Evolutionary conservation across 345 rosid species (phyloP).

Genomic region (Draba incana): DNA sequence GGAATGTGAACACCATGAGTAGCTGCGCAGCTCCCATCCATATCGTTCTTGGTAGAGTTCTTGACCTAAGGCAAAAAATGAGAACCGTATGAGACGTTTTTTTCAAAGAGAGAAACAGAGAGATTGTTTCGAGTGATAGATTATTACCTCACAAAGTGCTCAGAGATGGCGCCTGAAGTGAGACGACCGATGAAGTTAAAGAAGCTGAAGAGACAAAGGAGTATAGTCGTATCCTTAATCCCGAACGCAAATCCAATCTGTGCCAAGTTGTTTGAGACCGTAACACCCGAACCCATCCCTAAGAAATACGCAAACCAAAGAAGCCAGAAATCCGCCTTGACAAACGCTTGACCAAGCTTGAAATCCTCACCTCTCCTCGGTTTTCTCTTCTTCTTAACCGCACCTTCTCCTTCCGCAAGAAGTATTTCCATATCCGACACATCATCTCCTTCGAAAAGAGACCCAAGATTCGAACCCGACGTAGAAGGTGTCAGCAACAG

Average conservation of each 20-base stretch:
- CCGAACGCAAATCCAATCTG: slow-evolving; percentile 87
- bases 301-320: slow-evolving; percentile 85
- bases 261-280: slow-evolving; percentile 91
- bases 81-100: slow-evolving; percentile 7
- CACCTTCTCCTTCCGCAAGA: slow-evolving; percentile 82
- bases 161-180: slow-evolving; percentile 83
- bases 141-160: slow-evolving; percentile 83
- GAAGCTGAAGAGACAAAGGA: slow-evolving; percentile 79
- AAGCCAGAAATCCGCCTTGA: slow-evolving; percentile 98
- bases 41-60: slow-evolving; percentile 70
- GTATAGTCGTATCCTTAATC: slow-evolving; percentile 65
- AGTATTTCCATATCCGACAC: slow-evolving; percentile 60
- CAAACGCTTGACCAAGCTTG: slow-evolving; percentile 68
- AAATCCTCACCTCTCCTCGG: slow-evolving; percentile 91
- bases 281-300: slow-evolving; percentile 90
- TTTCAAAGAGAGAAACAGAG: not conserved
- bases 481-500: slow-evolving; percentile 70
- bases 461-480: slow-evolving; percentile 68
- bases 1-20: slow-evolving; percentile 60
- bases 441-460: slow-evolving; percentile 58
- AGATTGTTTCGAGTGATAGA: slow-evolving; percentile 1
- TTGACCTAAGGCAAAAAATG: slow-evolving; percentile 46
- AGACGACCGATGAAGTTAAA: slow-evolving; percentile 90
- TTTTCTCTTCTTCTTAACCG: slow-evolving; percentile 71
- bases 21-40: slow-evolving; percentile 72